These are phyloP conservation scores for Phytopythium boreale DNA, from an alignment of 352 stramenopile species.

Conservation along the genomic window DNA sequence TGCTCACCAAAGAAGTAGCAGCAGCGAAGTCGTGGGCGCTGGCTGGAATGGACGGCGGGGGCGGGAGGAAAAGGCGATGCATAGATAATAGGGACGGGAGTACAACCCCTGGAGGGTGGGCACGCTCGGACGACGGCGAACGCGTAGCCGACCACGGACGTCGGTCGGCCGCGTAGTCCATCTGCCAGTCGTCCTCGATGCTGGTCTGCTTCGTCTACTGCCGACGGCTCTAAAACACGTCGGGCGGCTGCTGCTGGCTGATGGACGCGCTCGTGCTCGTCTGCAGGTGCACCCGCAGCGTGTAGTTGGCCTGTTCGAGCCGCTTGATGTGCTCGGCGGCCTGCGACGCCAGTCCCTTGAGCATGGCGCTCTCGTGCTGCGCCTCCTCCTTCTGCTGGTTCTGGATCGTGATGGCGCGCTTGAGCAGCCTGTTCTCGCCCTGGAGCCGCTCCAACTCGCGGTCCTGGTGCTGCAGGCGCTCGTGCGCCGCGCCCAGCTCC, in stretches of 20 bases:
- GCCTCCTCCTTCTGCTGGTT: conserved; percentile 87
- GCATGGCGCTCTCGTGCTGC: conserved; percentile 63
- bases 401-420: conserved; percentile 83
- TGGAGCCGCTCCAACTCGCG: conserved; percentile 60
- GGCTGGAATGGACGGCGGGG: neutral
- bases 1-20: too few species aligned
- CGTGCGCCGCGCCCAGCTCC: conserved; percentile 46
- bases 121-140: neutral
- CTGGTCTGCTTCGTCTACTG: neutral
- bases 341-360: conserved; percentile 73
- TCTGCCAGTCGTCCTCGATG: neutral
- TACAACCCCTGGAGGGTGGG: neutral
- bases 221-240: conserved; percentile 53
- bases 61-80: neutral
- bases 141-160: neutral
- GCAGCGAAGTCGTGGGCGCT: too few species aligned
- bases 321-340: conserved; percentile 84
- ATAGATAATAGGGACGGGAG: conserved; percentile 1
- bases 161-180: too few species aligned
- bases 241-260: conserved; percentile 38
- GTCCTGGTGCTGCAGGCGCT: conserved; percentile 38
- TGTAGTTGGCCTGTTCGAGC: conserved; percentile 87
- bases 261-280: conserved; percentile 55
- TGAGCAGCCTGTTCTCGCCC: conserved; percentile 82
- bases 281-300: conserved; percentile 80